phyloP scores from a whole-genome alignment of 176 grass and related monocot genomes.

The Alopecurus myosuroides region DNA sequence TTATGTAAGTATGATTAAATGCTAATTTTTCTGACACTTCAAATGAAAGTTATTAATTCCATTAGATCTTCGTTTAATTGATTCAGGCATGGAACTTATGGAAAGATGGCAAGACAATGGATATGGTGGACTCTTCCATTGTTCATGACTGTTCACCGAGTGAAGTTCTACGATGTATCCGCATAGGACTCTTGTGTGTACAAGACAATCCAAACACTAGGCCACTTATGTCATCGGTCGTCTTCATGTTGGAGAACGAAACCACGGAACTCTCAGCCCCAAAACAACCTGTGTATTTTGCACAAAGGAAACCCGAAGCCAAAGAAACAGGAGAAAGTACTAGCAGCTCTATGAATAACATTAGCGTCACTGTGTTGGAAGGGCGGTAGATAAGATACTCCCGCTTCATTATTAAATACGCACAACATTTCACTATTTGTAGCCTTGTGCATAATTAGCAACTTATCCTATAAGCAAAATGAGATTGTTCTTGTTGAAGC shows the following conservation, averaged over 20 bases:
- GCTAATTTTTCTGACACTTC: not conserved
- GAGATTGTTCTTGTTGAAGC: not conserved
- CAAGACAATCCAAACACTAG: slow-evolving; percentile 44
- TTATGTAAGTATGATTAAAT: slow-evolving; percentile 36
- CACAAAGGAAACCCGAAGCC: not conserved
- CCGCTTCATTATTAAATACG: not conserved
- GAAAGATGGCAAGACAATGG: slow-evolving; percentile 33
- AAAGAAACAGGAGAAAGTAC: slow-evolving; percentile 15
- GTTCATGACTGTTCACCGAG: not conserved
- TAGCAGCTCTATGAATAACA: slow-evolving; percentile 18
- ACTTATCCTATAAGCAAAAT: not conserved
- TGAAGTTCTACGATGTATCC: slow-evolving; percentile 40
- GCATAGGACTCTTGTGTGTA: slow-evolving; percentile 53
- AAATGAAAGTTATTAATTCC: not conserved
- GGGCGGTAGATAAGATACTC: not conserved
- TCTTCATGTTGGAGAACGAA: slow-evolving; percentile 47
- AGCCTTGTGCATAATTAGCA: not conserved
- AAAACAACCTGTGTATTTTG: slow-evolving; percentile 33
- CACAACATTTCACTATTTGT: not conserved
- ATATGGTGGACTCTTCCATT: slow-evolving; percentile 34
- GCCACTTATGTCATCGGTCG: slow-evolving; percentile 43
- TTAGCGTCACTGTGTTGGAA: not conserved
- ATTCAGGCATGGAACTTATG: slow-evolving; percentile 55
- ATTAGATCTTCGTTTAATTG: not conserved
- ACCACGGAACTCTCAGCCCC: slow-evolving; percentile 15